These are phyloP conservation scores for Tetrapisispora fleetii DNA, from an alignment of 805 yeast species.

Conservation along the genomic window DNA sequence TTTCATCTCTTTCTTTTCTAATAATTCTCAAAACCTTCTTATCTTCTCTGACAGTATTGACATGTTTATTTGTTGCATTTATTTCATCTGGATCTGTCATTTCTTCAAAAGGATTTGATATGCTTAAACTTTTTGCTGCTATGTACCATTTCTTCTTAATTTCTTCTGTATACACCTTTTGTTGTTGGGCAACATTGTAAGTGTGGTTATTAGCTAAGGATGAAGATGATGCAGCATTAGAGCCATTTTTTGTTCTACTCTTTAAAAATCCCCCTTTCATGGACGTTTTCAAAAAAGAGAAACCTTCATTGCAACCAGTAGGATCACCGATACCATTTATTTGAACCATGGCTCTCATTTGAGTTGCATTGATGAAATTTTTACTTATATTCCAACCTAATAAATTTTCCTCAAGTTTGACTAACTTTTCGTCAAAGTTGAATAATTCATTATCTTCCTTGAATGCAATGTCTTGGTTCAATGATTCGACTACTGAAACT, in stretches of 20 bases:
- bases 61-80: constrained; percentile 27
- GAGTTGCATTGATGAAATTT: constrained; percentile 87
- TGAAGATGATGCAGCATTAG: not conserved
- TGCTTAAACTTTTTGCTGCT: constrained; percentile 54
- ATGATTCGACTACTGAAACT: constrained; percentile 72
- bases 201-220: constrained; percentile 42
- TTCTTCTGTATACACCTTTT: constrained; percentile 85
- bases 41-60: constrained; percentile 21
- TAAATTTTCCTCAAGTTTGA: constrained; percentile 68
- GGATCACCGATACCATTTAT: constrained; percentile 94
- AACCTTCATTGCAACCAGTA: constrained; percentile 81
- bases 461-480: constrained; percentile 87
- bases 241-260: constrained; percentile 15
- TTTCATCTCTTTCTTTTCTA: constrained; percentile 70
- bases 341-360: constrained; percentile 94
- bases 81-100: constrained; percentile 29
- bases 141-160: constrained; percentile 82
- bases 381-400: constrained; percentile 93
- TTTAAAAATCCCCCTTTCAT: constrained; percentile 84
- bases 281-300: constrained; percentile 78
- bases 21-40: constrained; percentile 52
- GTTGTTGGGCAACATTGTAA: constrained; percentile 76
- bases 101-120: constrained; percentile 31
- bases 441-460: constrained; percentile 71
- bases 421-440: constrained; percentile 37